Conservation (phyloP, 257 asterid genomes). For the Scutellaria galericulata region DNA sequence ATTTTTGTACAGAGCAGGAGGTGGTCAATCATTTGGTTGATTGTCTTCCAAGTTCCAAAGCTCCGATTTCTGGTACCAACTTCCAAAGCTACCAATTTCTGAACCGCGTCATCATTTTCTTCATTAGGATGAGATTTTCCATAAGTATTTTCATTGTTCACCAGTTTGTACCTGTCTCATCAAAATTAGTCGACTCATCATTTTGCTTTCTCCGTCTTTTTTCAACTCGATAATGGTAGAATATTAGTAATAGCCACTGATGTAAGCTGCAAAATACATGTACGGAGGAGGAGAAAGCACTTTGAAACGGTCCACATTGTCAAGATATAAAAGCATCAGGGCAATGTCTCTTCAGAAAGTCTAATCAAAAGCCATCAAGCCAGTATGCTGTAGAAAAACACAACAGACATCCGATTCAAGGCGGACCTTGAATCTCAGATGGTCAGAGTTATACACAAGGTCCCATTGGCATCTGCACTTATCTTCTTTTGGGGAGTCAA, state of each 20-base stretch:
- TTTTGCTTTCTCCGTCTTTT: conserved; percentile 24
- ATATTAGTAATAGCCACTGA: background rate
- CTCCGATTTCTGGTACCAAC: no score
- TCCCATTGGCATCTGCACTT: conserved; percentile 97
- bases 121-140: no score
- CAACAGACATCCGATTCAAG: no score
- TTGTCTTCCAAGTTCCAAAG: background rate
- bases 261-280: conserved; percentile 51
- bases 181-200: no score
- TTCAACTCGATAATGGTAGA: conserved; percentile 57
- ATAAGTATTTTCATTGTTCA: no score
- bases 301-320: conserved; percentile 82
- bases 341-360: background rate
- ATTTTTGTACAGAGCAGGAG: no score
- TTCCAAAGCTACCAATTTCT: background rate
- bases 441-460: conserved; percentile 69
- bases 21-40: no score
- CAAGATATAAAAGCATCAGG: conserved; percentile 10
- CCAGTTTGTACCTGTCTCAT: no score
- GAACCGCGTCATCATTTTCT: no score
- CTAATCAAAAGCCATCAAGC: no score
- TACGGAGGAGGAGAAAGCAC: conserved; percentile 81
- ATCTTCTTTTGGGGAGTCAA: conserved; percentile 95
- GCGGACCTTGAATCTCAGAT: conserved; percentile 89
- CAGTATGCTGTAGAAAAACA: no score